Conservation (phyloP, 495 filamentous ascomycete genomes). For the Penicillium manginii region DNA sequence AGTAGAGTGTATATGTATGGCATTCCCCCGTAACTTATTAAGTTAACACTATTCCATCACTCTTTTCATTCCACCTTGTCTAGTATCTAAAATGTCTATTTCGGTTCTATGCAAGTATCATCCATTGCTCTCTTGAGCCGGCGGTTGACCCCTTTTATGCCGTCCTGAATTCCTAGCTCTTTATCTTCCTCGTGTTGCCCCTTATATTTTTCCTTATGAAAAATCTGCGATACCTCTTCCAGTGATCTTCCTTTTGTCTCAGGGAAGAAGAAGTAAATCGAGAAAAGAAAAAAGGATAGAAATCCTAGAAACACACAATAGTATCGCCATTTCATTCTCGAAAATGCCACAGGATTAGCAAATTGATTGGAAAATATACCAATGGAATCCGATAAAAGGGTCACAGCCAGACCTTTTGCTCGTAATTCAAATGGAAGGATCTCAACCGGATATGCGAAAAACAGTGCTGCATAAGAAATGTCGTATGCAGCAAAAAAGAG, state of each 20-base stretch:
- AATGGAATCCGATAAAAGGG: slow-evolving; percentile 59
- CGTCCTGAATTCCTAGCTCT: background rate
- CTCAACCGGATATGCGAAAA: slow-evolving; percentile 66
- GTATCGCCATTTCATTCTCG: slow-evolving; percentile 49
- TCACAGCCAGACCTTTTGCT: slow-evolving; percentile 69
- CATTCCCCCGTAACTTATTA: too few relatives aligned
- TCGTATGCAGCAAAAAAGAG: background rate
- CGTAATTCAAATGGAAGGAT: slow-evolving; percentile 68
- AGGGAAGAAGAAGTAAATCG: slow-evolving; percentile 65
- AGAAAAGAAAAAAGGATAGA: slow-evolving; percentile 54
- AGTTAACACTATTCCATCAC: too few relatives aligned
- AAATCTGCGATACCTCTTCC: slow-evolving; percentile 63
- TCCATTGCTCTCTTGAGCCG: too few relatives aligned
- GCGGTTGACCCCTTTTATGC: too few relatives aligned
- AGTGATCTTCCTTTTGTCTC: slow-evolving; percentile 65
- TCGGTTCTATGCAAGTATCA: too few relatives aligned
- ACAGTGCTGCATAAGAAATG: slow-evolving; percentile 25
- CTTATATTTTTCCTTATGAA: slow-evolving; percentile 38
- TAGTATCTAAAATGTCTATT: too few relatives aligned
- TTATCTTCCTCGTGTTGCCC: background rate
- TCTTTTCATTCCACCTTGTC: too few relatives aligned
- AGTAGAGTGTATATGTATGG: too few relatives aligned
- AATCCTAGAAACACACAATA: slow-evolving; percentile 56
- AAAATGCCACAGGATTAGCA: slow-evolving; percentile 59
- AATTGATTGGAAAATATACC: slow-evolving; percentile 57